These are phyloP conservation scores for Coleophoma crateriformis DNA, from an alignment of 2,329 filamentous ascomycete species.

Conservation along the genomic window DNA sequence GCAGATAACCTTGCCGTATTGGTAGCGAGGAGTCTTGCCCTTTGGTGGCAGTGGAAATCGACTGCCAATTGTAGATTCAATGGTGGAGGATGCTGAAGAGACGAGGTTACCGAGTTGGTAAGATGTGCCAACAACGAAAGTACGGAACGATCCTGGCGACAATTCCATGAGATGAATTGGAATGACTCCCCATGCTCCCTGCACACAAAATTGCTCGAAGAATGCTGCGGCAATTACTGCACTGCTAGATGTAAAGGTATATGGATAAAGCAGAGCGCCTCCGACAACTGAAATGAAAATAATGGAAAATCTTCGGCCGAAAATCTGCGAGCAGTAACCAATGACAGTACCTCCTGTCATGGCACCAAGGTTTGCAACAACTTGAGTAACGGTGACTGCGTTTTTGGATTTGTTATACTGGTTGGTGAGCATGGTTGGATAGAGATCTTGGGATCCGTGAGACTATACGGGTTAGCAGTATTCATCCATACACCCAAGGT, in stretches of 20 bases:
- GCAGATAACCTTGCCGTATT: constrained; percentile 80
- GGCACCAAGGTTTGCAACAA: constrained; percentile 67
- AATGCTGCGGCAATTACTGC: constrained; percentile 74
- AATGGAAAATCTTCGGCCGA: constrained; percentile 65
- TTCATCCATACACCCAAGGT: too few species aligned
- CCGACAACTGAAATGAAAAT: constrained; percentile 59
- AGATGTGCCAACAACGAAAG: constrained; percentile 64
- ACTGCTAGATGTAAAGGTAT: constrained; percentile 61
- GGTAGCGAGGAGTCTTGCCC: constrained; percentile 47
- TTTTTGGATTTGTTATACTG: constrained; percentile 39
- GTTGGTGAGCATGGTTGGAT: constrained; percentile 53
- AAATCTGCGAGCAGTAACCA: constrained; percentile 63
- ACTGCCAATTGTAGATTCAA: constrained; percentile 71
- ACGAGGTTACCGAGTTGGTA: constrained; percentile 76
- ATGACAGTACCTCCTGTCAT: constrained; percentile 62
- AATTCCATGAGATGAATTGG: constrained; percentile 72
- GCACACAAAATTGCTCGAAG: constrained; percentile 76
- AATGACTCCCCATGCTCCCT: constrained; percentile 71
- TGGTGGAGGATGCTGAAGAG: constrained; percentile 67
- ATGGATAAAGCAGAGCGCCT: constrained; percentile 77
- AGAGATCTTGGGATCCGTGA: constrained; percentile 41
- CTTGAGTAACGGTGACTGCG: constrained; percentile 61
- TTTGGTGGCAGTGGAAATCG: constrained; percentile 64
- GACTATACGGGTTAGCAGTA: constrained; percentile 17
- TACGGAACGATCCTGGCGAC: constrained; percentile 64